A percentile compares a stretch with the other conserved stretches of the same genome.
These are phyloP conservation scores for Melampsora abietis-canadensis DNA, from an alignment of 1,284 basidiomycete genomes.

Conservation along the genomic window DNA sequence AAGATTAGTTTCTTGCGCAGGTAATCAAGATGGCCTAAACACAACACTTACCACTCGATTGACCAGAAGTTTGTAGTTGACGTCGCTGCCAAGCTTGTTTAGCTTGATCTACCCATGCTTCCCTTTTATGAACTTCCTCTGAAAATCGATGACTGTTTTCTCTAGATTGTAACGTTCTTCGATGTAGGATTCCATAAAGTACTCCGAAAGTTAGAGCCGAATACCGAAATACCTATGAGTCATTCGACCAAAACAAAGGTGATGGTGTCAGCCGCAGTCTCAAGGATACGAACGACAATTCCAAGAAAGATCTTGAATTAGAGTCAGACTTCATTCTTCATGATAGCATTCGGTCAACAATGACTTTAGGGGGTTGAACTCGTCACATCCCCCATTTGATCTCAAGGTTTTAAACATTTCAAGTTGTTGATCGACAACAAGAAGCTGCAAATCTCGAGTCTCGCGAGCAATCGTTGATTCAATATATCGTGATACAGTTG, in stretches of 20 bases:
- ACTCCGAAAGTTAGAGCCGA: slow-evolving; percentile 84
- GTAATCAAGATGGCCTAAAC: too few relatives aligned
- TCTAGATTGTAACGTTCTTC: slow-evolving; percentile 78
- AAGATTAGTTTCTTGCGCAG: too few relatives aligned
- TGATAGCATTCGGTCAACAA: neutral
- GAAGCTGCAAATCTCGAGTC: neutral
- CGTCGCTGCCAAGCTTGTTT: slow-evolving; percentile 28
- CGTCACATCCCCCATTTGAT: neutral
- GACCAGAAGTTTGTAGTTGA: slow-evolving; percentile 21
- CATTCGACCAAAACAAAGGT: neutral
- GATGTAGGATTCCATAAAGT: slow-evolving; percentile 87
- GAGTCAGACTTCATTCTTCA: neutral
- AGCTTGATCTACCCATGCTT: slow-evolving; percentile 37
- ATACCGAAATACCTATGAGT: slow-evolving; percentile 85
- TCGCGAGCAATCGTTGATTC: neutral
- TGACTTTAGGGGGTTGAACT: neutral
- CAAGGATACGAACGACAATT: too few relatives aligned
- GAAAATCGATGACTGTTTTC: slow-evolving; percentile 67
- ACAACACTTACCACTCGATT: slow-evolving; percentile 2
- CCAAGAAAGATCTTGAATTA: neutral
- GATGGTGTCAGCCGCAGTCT: neutral
- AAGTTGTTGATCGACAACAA: too few relatives aligned
- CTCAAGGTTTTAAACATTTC: neutral
- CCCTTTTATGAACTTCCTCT: slow-evolving; percentile 37
- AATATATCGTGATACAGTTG: neutral